Evolutionary conservation across 2,329 filamentous ascomycete species (phyloP), one percentile per base, ranked within the genome.

Genomic region (Exutisphaerella laricina): DNA sequence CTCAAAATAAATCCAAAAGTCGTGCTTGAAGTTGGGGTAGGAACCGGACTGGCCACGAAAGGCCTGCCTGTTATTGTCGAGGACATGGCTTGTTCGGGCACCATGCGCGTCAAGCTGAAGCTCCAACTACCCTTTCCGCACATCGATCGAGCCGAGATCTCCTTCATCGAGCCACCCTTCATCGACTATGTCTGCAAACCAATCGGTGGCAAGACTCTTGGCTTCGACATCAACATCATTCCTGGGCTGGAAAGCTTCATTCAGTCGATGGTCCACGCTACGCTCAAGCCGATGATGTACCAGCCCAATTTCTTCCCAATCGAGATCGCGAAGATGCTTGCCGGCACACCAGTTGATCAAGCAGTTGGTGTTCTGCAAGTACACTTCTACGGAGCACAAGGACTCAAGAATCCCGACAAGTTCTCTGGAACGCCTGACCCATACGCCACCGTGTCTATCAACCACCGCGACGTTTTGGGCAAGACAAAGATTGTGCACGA

Each of bases 161-260:
- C 84, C 65, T 98, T 98, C 74, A 69, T 97, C 45, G 88, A 88
- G 54, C 80, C 81, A 22, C 92, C 92, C 8, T 82, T 78, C 1
- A 89, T 98, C 53, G 92, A 98, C 68, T 98, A 97, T 61, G 89
- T 94, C 45, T 96, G 92, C 75, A 98, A 98, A 66, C 92, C 92
- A 2, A 78, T 98, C 10, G 92, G 92, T 56, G 94, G 94, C 48
- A 92, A 98, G 48, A 89, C 78, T 2, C 87, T 98, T 52, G 92
- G 92, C 28, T 96, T 98, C 63, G 92, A 98, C 60, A 97, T 98
- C 74, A 97, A 96, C 70, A 96, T 98, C 67, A 94, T 98, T 55
- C 92, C 92, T 13, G 90, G 90, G 55, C 76, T 98, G 17, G 89
- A 97, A 65, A 78, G 66, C 43, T 98, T 98, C 67, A 98, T 98